A percentile compares a stretch with the other conserved stretches of the same genome.
Evolutionary conservation across 2,329 filamentous ascomycete species (phyloP).

Genomic region (Phoma sp.): DNA sequence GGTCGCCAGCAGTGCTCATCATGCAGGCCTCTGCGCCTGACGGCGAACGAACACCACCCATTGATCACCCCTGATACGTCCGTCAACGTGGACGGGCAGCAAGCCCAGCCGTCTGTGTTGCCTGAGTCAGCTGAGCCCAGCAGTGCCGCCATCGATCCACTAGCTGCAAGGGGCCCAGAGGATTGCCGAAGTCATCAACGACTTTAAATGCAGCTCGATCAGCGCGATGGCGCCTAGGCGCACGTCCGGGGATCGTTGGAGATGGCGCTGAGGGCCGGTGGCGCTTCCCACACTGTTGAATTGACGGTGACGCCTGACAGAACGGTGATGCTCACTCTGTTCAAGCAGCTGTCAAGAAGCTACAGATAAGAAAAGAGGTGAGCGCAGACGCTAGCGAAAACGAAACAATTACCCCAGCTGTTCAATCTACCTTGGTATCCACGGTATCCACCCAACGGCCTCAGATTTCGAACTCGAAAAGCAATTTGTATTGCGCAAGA

Average conservation of each 20-base stretch:
- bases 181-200: slow-evolving; percentile 34
- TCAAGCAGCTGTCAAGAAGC: slow-evolving; percentile 11
- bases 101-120: slow-evolving; percentile 8
- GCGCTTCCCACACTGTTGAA: neutral
- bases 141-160: slow-evolving; percentile 16
- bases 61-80: slow-evolving; percentile 1
- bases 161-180: slow-evolving; percentile 26
- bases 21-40: slow-evolving; percentile 4
- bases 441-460: neutral
- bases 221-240: slow-evolving; percentile 24
- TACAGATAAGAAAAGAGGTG: neutral
- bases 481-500: slow-evolving; percentile 27
- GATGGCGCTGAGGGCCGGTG: slow-evolving; percentile 9
- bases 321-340: slow-evolving; percentile 11
- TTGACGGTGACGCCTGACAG: slow-evolving; percentile 13
- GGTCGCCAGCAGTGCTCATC: slow-evolving; percentile 9
- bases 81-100: neutral
- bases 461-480: slow-evolving; percentile 13
- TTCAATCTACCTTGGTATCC: slow-evolving; percentile 10
- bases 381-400: neutral
- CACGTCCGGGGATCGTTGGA: slow-evolving; percentile 23
- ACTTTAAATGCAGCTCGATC: slow-evolving; percentile 33
- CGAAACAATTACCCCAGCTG: neutral
- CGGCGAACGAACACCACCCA: slow-evolving; percentile 11
- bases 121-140: slow-evolving; percentile 5